A percentile compares a stretch with the other conserved stretches of the same genome.
Evolutionary conservation across 2,329 filamentous ascomycete species (phyloP).

Genomic region (Clonostachys chloroleuca): DNA sequence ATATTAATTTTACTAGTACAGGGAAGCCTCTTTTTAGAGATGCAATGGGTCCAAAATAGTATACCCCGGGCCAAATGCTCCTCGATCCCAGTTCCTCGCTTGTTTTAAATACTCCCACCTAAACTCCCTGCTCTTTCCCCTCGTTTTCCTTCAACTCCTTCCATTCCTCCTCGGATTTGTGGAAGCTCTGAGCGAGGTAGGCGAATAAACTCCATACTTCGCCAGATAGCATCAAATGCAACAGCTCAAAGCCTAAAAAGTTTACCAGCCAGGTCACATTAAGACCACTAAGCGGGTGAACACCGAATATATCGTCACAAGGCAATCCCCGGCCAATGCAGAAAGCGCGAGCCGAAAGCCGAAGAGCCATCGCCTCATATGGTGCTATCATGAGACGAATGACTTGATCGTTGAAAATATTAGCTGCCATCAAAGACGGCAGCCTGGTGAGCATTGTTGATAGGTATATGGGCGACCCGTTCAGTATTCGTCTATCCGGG

Average conservation of each 20-base stretch:
- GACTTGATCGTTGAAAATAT: conserved; percentile 37
- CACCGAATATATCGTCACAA: conserved; percentile 28
- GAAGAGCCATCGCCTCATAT: conserved; percentile 38
- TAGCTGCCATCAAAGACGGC: conserved; percentile 40
- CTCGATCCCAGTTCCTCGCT: neutral
- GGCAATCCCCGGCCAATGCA: conserved; percentile 29
- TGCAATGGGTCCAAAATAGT: no score
- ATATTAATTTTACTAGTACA: no score
- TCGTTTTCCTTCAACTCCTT: conserved; percentile 12
- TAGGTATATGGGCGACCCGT: conserved; percentile 28
- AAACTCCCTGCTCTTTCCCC: conserved; percentile 1
- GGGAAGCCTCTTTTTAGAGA: no score
- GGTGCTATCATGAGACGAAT: conserved; percentile 38
- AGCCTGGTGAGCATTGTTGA: conserved; percentile 46
- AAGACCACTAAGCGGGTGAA: conserved; percentile 27
- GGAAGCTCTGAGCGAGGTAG: conserved; percentile 27
- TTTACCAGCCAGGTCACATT: conserved; percentile 35
- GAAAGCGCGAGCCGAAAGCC: conserved; percentile 37
- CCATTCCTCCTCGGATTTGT: conserved; percentile 38
- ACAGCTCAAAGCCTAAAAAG: conserved; percentile 37
- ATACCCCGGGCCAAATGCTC: no score
- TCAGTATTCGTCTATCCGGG: conserved; percentile 2
- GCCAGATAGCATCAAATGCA: conserved; percentile 35
- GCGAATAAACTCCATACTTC: conserved; percentile 40
- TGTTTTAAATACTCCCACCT: neutral